A percentile compares a stretch with the other conserved stretches of the same genome.
These are phyloP conservation scores for Micractinium sp. DNA, from an alignment of 139 green algal genomes.

Conservation along the genomic window DNA sequence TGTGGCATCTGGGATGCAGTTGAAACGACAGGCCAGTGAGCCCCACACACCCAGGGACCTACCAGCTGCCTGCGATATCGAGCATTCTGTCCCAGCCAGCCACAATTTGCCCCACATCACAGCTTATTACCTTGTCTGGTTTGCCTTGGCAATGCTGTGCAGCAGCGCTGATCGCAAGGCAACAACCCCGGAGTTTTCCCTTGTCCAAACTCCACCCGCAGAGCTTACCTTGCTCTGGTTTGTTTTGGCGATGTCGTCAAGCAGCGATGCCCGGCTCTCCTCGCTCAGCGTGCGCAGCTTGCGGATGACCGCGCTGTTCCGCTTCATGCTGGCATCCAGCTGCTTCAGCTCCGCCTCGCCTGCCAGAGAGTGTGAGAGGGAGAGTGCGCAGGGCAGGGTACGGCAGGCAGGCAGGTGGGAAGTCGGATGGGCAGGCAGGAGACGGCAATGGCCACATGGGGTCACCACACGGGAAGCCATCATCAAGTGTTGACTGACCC, in stretches of 20 bases:
- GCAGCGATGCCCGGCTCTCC: constrained; percentile 64
- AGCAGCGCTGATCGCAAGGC: no score
- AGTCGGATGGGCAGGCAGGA: not conserved
- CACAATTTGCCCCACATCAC: no score
- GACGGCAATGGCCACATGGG: no score
- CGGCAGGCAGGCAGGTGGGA: not conserved
- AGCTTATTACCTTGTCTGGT: no score
- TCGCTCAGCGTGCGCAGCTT: constrained; percentile 81
- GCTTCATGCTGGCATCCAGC: constrained; percentile 93
- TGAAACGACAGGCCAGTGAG: not conserved
- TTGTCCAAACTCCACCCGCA: not conserved
- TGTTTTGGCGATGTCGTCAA: constrained; percentile 77
- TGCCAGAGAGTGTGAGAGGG: not conserved
- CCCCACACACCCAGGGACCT: not conserved
- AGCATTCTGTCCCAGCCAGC: no score
- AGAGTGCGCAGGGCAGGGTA: not conserved
- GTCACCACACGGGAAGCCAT: no score
- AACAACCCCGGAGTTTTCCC: no score
- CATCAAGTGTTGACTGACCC: no score
- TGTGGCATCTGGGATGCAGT: not conserved
- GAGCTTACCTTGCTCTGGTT: constrained; percentile 83
- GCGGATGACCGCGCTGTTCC: constrained; percentile 89
- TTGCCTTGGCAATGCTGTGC: no score
- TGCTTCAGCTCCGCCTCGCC: constrained; percentile 35
- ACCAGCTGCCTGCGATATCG: no score